phyloP scores from a whole-genome alignment of 495 filamentous ascomycete genomes.

The Aspergillus ellipticus region DNA sequence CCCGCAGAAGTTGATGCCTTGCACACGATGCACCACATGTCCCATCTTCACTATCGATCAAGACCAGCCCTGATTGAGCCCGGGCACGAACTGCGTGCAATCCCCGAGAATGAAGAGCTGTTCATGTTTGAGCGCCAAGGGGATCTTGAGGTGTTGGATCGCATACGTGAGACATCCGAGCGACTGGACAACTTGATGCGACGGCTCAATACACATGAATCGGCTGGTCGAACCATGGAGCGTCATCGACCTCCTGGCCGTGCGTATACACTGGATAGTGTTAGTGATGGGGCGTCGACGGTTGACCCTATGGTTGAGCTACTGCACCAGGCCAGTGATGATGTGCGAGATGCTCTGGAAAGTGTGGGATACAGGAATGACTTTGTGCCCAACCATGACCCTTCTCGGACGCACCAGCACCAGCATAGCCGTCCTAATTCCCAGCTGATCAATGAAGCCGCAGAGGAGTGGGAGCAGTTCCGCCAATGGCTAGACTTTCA shows the following conservation, averaged over 20 bases:
- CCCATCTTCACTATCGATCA: constrained; percentile 1
- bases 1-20: background rate
- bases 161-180: constrained; percentile 7
- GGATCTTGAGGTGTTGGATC: background rate
- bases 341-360: constrained; percentile 7
- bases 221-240: background rate
- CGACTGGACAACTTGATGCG: constrained; percentile 1
- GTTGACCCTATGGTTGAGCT: constrained; percentile 5
- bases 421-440: background rate
- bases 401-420: background rate
- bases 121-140: constrained; percentile 2
- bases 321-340: constrained; percentile 8
- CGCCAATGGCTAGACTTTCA: constrained; percentile 10
- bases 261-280: background rate
- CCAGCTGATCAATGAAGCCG: constrained; percentile 3
- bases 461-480: constrained; percentile 12
- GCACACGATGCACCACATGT: constrained; percentile 3
- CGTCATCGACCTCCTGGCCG: background rate
- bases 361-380: constrained; percentile 8
- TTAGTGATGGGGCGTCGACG: background rate
- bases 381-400: constrained; percentile 3
- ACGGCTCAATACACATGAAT: constrained; percentile 1
- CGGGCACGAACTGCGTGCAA: background rate
- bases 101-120: constrained; percentile 6
- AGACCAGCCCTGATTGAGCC: constrained; percentile 5